Conservation (phyloP, 2,329 filamentous ascomycete genomes). For the Uncinocarpus reesii region DNA sequence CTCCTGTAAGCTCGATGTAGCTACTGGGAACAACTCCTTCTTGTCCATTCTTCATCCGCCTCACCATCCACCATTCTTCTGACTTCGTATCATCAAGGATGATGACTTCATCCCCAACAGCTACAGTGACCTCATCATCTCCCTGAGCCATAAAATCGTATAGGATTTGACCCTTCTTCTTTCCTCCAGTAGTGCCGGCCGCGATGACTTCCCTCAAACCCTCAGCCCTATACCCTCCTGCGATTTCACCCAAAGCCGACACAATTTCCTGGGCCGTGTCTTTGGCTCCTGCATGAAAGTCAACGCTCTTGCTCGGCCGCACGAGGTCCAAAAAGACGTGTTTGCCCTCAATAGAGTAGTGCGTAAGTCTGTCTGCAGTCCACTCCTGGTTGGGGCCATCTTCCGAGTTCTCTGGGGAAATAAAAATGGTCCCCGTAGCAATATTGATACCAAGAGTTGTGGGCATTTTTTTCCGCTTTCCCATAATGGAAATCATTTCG, state of each 20-base stretch:
- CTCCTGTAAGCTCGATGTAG: conserved; percentile 81
- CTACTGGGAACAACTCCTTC: conserved; percentile 95
- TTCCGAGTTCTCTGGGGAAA: conserved; percentile 72
- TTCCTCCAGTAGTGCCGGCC: conserved; percentile 59
- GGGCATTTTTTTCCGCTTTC: conserved; percentile 95
- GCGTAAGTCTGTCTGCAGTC: conserved; percentile 89
- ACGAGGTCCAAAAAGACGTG: conserved; percentile 94
- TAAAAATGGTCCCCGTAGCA: conserved; percentile 75
- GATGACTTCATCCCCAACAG: conserved; percentile 78
- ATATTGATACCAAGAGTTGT: conserved; percentile 93
- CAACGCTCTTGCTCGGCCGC: conserved; percentile 82
- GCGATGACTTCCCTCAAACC: conserved; percentile 72
- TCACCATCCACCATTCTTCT: conserved; percentile 97
- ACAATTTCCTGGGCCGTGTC: conserved; percentile 95
- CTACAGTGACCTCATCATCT: conserved; percentile 90
- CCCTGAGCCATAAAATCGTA: conserved; percentile 97
- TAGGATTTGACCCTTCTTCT: conserved; percentile 75
- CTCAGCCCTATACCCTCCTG: conserved; percentile 74
- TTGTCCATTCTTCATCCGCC: conserved; percentile 78
- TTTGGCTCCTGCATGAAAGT: conserved; percentile 95
- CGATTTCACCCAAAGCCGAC: conserved; percentile 72
- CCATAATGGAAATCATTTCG: conserved; percentile 94
- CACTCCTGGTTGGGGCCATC: conserved; percentile 85
- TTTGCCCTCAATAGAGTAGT: conserved; percentile 96
- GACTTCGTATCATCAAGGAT: conserved; percentile 83